phyloP scores from a whole-genome alignment of 2,329 filamentous ascomycete genomes.

The Trichoderma guizhouense region DNA sequence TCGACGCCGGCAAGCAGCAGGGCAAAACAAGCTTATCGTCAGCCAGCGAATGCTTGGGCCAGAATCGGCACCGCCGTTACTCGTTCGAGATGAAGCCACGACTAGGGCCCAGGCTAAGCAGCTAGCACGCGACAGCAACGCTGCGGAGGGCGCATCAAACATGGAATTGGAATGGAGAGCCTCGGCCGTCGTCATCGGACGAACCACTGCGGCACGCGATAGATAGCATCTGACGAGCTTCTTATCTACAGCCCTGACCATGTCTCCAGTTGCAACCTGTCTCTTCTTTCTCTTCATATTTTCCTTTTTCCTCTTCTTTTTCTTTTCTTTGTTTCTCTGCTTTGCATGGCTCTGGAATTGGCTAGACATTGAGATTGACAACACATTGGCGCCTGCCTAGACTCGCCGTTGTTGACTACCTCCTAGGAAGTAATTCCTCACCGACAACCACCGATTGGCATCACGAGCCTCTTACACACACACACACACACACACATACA shows the following conservation, averaged over 20 bases:
- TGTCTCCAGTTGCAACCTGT: neutral
- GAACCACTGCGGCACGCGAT: neutral
- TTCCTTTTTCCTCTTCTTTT: neutral
- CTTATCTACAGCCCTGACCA: neutral
- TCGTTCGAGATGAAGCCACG: conserved; percentile 2
- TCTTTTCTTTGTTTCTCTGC: neutral
- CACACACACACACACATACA: neutral
- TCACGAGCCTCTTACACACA: neutral
- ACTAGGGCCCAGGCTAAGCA: neutral
- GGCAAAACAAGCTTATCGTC: conserved; percentile 13
- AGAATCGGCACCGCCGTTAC: conserved; percentile 8
- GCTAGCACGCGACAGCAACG: conserved; percentile 10
- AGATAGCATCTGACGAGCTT: neutral
- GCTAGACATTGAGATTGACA: neutral
- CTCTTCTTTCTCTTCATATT: neutral
- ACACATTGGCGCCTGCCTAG: neutral
- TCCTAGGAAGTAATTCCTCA: neutral
- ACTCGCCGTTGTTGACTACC: neutral
- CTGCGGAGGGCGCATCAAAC: neutral
- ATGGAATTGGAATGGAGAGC: neutral
- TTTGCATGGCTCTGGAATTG: neutral
- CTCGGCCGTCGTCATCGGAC: conserved; percentile 9
- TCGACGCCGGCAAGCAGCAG: neutral
- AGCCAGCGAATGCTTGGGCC: neutral
- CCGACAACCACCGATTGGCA: neutral